phyloP scores from a whole-genome alignment of 192 early-diverging fungal genomes.

The Coemansia sp. region DNA sequence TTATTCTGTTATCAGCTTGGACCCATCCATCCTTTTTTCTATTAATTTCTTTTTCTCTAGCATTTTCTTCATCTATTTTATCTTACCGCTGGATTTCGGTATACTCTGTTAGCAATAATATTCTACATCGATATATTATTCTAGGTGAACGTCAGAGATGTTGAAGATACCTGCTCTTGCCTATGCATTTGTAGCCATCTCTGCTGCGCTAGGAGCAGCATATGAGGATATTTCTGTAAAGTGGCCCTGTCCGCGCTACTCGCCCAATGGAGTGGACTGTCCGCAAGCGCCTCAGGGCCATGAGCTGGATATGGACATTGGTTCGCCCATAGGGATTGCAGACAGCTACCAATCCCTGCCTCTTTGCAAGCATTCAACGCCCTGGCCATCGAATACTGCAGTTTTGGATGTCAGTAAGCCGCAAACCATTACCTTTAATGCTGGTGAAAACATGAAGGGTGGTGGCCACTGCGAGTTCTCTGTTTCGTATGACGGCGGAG shows the following conservation, averaged over 20 bases:
- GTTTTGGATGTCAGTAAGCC: constrained; percentile 54
- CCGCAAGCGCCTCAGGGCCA: not conserved
- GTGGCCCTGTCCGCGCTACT: not conserved
- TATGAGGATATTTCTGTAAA: not conserved
- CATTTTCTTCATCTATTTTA: too few species aligned
- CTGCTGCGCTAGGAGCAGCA: not conserved
- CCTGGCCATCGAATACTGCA: constrained; percentile 32
- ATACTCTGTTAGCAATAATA: too few species aligned
- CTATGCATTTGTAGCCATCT: not conserved
- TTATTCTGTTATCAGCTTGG: too few species aligned
- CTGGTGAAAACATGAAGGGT: constrained; percentile 26
- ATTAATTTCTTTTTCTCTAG: too few species aligned
- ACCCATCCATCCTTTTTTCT: too few species aligned
- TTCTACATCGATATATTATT: too few species aligned
- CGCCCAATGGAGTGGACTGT: not conserved
- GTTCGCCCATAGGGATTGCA: constrained; percentile 7
- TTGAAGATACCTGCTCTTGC: not conserved
- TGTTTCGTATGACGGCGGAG: constrained; percentile 59
- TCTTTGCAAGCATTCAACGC: constrained; percentile 32
- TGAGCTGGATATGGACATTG: constrained; percentile 1
- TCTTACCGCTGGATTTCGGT: too few species aligned
- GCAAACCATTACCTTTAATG: constrained; percentile 49
- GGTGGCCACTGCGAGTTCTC: constrained; percentile 70
- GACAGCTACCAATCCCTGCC: constrained; percentile 1
- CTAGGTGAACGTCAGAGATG: not conserved